These are phyloP conservation scores for Colletotrichum tropicicola DNA, from an alignment of 2,329 filamentous ascomycete species.

Conservation along the genomic window DNA sequence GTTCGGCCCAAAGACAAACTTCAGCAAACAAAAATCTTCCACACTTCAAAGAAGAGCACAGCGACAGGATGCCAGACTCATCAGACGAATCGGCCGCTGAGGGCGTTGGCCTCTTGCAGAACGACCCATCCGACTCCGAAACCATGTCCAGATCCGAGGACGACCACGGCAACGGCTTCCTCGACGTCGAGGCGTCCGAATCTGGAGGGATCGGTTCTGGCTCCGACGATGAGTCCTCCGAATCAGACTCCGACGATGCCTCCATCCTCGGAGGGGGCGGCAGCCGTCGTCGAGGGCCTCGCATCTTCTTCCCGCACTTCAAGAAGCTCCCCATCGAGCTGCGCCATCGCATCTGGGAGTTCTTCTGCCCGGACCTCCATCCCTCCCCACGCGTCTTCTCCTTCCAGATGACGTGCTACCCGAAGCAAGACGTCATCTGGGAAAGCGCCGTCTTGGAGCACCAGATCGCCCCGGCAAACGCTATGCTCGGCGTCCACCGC, in stretches of 20 bases:
- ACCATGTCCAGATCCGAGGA: background rate
- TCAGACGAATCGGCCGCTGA: conserved; percentile 20
- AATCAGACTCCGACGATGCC: conserved; percentile 15
- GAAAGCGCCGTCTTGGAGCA: conserved; percentile 27
- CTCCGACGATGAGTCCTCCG: conserved; percentile 38
- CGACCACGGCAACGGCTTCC: conserved; percentile 4
- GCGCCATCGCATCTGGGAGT: conserved; percentile 42
- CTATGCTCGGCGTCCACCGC: conserved; percentile 42
- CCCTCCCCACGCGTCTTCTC: conserved; percentile 39
- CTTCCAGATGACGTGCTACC: conserved; percentile 31
- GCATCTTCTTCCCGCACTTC: conserved; percentile 36
- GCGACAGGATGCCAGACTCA: conserved; percentile 10
- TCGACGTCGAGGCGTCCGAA: conserved; percentile 27
- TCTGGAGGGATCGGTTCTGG: conserved; percentile 34
- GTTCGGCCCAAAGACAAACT: background rate
- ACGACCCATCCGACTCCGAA: conserved; percentile 20
- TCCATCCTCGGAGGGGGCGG: conserved; percentile 1
- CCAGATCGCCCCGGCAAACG: conserved; percentile 32
- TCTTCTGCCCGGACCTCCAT: conserved; percentile 41
- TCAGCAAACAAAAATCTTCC: background rate
- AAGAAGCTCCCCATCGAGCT: conserved; percentile 43
- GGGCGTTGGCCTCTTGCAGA: conserved; percentile 22
- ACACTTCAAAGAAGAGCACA: background rate
- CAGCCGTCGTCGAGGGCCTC: background rate
- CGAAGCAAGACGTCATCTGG: conserved; percentile 16